Evolutionary conservation across 2,329 filamentous ascomycete genomes (phyloP).

Genomic region (Cercospora beticola): DNA sequence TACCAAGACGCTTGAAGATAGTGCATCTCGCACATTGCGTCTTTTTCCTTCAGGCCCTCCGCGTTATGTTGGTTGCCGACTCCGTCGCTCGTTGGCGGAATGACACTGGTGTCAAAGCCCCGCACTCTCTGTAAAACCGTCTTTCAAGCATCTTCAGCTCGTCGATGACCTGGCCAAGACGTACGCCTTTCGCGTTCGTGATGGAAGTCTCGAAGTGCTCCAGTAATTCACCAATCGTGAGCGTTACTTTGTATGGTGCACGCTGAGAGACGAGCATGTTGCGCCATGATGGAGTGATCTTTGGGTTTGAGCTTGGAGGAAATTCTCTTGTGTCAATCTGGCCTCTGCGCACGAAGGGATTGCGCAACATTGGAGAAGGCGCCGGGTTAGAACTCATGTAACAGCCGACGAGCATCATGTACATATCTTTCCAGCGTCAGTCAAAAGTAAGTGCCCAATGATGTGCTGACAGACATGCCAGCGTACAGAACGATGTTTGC

Average conservation of each 20-base stretch:
- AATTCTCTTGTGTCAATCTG: accelerated
- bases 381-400: neutral
- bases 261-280: neutral
- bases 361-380: neutral
- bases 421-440: too few relatives aligned
- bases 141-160: too few relatives aligned
- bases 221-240: neutral
- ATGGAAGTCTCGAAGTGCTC: neutral
- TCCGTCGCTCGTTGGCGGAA: too few relatives aligned
- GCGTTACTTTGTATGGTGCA: neutral
- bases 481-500: too few relatives aligned
- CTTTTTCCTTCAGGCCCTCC: neutral
- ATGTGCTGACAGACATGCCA: too few relatives aligned
- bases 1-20: too few relatives aligned
- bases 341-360: neutral
- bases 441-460: too few relatives aligned
- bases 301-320: neutral
- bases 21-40: neutral
- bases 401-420: too few relatives aligned
- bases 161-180: neutral
- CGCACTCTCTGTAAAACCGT: too few relatives aligned
- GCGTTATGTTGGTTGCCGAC: neutral
- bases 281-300: neutral
- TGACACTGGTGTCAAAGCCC: too few relatives aligned
- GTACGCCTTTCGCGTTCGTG: neutral